These are phyloP conservation scores for Hansenula sp. DNA, from an alignment of 1,139 yeast species.

Conservation along the genomic window DNA sequence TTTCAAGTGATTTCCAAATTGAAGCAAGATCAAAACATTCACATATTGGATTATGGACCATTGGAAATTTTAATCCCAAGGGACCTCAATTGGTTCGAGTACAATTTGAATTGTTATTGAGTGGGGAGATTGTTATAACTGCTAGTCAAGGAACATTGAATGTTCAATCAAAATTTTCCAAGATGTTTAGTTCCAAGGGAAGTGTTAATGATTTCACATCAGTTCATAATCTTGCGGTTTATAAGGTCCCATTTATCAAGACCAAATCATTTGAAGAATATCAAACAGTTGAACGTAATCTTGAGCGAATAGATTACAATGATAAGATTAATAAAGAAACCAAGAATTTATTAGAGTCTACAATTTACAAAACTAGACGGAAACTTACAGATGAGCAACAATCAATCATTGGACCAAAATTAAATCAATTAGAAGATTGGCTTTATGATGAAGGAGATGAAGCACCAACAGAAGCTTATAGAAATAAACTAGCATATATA, in stretches of 20 bases:
- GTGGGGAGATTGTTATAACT: neutral
- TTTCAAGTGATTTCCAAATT: neutral
- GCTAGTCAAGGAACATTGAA: neutral
- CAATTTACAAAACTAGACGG: constrained; percentile 2
- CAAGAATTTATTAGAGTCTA: constrained; percentile 2
- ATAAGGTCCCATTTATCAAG: neutral
- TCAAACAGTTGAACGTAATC: neutral
- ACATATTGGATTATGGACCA: neutral
- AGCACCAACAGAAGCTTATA: neutral
- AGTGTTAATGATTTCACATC: neutral
- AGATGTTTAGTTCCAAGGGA: neutral
- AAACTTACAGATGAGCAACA: neutral
- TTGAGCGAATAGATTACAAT: neutral
- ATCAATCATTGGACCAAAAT: neutral
- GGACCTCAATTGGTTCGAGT: neutral
- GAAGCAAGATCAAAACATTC: neutral
- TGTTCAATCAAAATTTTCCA: neutral
- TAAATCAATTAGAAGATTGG: constrained; percentile 5
- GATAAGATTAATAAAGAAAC: constrained; percentile 2
- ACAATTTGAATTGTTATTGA: neutral
- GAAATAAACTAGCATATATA: neutral
- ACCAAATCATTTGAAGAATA: neutral
- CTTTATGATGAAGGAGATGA: constrained; percentile 4
- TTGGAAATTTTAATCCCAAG: neutral
- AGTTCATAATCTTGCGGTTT: neutral